Evolutionary conservation across 202 grass and related monocot species (phyloP), one percentile per base, ranked within the genome.

Genomic region (Dendrocalamus latiflorus): DNA sequence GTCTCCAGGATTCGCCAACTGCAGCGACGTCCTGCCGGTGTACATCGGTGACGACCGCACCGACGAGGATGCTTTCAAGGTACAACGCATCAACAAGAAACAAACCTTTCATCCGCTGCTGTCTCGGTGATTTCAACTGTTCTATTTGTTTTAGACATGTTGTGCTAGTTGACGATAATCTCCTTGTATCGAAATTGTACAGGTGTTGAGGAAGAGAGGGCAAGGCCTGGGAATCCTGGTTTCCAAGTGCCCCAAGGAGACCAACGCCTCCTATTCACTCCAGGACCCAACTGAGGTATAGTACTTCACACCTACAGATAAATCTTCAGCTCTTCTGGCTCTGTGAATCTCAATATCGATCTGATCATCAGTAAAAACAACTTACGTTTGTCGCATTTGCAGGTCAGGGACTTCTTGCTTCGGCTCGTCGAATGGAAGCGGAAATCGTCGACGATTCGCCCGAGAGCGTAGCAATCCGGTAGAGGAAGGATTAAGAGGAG

Each of bases 31-130:
- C 33, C 70, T 99, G 59, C 96, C 96, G 8, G 91, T 99, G 57
- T 99, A 99, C 78, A 94, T 99, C 66, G 96, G 96, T 28, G 96
- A 99, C 83, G 96, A 99, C 77, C 89, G 91, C 82, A 99, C 96
- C 4, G 96, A 99, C 74, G 96, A 99, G 77, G 96, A 99, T 65
- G 96, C 96, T 14, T 99, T 99, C 91, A 96, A 94, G 91, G 93
- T 92, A 83, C 42, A 26, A n/a, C 16, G 20, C 53, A 26, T 36
- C 15, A 18, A 39, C 10, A 22, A 62, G 59, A 62, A 33, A 62
- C 0, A 33, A 17, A 62, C 59, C 4, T 26, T 6, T 59, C 56
- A 0, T 25, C 14, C 4, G 2, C 2, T 38, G 15, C 55, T 30
- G 14, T 16, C 30, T 56, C 18, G 48, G 65, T 48, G 53, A 50